Conservation (phyloP, 192 early-diverging fungal species). For the Backusella mclennaniae region DNA sequence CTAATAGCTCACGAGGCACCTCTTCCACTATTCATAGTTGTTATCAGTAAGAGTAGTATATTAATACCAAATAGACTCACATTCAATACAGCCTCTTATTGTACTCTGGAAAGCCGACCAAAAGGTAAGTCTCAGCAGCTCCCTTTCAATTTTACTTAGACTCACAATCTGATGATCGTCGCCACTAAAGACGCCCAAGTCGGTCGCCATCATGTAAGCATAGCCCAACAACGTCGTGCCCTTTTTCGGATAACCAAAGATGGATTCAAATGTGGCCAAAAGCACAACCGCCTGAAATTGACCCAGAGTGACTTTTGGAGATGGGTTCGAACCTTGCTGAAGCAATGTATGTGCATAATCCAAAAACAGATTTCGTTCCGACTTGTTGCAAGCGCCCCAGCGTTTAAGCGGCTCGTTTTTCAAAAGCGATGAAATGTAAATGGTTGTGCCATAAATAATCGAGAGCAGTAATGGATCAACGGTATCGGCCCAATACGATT, state of each 20-base stretch:
- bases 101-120: constrained; percentile 21
- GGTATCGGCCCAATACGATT: constrained; percentile 27
- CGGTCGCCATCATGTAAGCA: constrained; percentile 1
- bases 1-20: constrained; percentile 11
- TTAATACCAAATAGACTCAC: not conserved
- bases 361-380: constrained; percentile 16
- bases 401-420: constrained; percentile 8
- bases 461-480: constrained; percentile 22
- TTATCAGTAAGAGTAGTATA: too few species aligned
- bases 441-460: constrained; percentile 23
- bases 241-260: constrained; percentile 23
- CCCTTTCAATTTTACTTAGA: constrained; percentile 1
- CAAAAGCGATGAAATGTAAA: constrained; percentile 1
- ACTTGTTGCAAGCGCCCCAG: constrained; percentile 7
- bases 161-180: not conserved
- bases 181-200: not conserved
- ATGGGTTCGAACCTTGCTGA: not conserved
- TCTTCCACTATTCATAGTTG: constrained; percentile 2
- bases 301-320: not conserved
- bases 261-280: constrained; percentile 20
- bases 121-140: constrained; percentile 16
- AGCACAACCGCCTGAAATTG: constrained; percentile 24
- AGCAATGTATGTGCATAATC: constrained; percentile 26
- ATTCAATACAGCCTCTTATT: constrained; percentile 19
- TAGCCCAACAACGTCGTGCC: constrained; percentile 18